Evolutionary conservation across 768 basidiomycete genomes (phyloP), one percentile per base, ranked within the genome.

Genomic region (Lactarius akahatsu): DNA sequence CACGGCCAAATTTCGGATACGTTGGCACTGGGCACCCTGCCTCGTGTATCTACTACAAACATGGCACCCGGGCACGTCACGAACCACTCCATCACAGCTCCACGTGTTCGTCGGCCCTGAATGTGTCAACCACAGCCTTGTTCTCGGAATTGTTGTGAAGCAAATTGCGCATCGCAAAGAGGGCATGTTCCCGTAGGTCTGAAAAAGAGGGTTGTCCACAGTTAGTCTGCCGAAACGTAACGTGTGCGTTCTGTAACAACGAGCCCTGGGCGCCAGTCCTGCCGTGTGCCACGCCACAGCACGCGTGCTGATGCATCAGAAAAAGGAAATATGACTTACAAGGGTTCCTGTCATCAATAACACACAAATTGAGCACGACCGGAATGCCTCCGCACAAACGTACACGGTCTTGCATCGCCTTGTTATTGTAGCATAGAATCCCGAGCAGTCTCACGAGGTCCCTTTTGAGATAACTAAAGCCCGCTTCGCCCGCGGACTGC

Each of bases 101-200:
- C 87, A 86, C 63, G 82, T 79, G 64, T 81, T 80, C 23, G 82
- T 77, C 32, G 88, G 89, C 72, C 36, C 87, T 84, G 68, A 94
- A 84, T 62, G 84, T 84, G 64, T 88, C 83, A 57, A 98, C 89
- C 50, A 92, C 80, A 2, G 80, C 82, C 76, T 98, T 94, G 71
- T 93, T 97, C 66, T 89, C 89, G 34, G 76, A 68, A 74, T 97
- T 97, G 43, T 82, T 80, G 69, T 88, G 81, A 63, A 98, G 81
- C 13, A 96, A 76, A 75, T 91, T 92, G 54, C 86, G 85, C 23
- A 97, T 80, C 23, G 93, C 83, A 69, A 97, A 88, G 50, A 98
- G 85, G 2, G 95, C 94, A 73, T 97, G 92, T 77, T 98, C 96
- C 23, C 94, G 88, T 57, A 98, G 79, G 77, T 93, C 96, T 94